Evolutionary conservation across 2,329 filamentous ascomycete genomes (phyloP).

Genomic region (Aspergillus terreus): DNA sequence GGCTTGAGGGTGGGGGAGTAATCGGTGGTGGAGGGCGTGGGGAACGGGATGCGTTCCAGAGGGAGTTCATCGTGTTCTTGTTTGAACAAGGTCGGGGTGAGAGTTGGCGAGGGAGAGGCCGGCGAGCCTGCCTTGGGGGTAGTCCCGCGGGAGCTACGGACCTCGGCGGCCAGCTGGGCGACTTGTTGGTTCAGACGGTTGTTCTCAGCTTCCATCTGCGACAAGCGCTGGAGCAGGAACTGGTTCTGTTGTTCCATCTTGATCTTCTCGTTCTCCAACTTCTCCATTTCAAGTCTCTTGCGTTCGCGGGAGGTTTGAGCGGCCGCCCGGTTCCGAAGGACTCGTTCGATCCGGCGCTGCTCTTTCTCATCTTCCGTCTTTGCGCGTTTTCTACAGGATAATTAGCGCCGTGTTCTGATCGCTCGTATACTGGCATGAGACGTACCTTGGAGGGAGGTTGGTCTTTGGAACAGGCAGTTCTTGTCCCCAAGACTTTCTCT

Average conservation of each 20-base stretch:
- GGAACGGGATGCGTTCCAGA: constrained; percentile 39
- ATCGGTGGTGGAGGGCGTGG: constrained; percentile 35
- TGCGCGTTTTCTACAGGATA: constrained; percentile 71
- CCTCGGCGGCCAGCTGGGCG: constrained; percentile 47
- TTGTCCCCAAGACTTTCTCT: constrained; percentile 98
- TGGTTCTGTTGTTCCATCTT: constrained; percentile 68
- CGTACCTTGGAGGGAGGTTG: constrained; percentile 81
- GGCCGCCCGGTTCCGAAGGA: constrained; percentile 91
- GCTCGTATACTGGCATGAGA: background rate
- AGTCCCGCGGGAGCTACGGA: constrained; percentile 37
- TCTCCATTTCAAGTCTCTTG: constrained; percentile 85
- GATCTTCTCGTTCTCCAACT: constrained; percentile 64
- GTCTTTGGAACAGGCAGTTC: constrained; percentile 96
- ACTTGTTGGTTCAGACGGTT: constrained; percentile 49
- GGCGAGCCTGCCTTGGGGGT: constrained; percentile 37
- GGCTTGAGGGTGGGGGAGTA: constrained; percentile 39
- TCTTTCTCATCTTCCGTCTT: constrained; percentile 99
- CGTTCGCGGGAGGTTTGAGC: constrained; percentile 95
- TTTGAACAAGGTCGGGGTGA: constrained; percentile 42
- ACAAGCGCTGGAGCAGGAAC: constrained; percentile 62
- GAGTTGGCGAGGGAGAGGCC: constrained; percentile 34
- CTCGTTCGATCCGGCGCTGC: constrained; percentile 93
- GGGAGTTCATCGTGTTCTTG: constrained; percentile 41
- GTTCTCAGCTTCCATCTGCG: constrained; percentile 56
- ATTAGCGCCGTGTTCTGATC: constrained; percentile 8